These are phyloP conservation scores for Fusarium annulatum DNA, from an alignment of 2,329 filamentous ascomycete genomes.

Conservation along the genomic window DNA sequence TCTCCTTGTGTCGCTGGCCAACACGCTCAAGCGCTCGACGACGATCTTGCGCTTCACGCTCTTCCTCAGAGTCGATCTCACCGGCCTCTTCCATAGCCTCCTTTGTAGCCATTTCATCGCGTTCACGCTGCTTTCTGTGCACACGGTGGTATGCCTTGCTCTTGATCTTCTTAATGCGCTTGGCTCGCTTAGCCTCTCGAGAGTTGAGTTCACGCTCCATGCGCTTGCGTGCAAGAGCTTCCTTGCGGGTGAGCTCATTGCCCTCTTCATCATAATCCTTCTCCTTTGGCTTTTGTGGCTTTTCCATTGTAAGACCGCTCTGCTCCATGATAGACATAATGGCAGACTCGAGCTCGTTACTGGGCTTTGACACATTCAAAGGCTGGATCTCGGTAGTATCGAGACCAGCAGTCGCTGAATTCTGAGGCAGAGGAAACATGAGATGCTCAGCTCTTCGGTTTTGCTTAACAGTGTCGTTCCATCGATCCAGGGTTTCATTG, in stretches of 20 bases:
- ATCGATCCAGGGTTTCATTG: slow-evolving; percentile 88
- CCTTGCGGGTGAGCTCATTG: slow-evolving; percentile 77
- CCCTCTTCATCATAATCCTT: slow-evolving; percentile 76
- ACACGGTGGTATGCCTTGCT: slow-evolving; percentile 94
- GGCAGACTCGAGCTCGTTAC: slow-evolving; percentile 84
- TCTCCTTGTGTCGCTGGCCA: slow-evolving; percentile 85
- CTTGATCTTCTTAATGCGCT: slow-evolving; percentile 99
- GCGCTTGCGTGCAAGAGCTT: slow-evolving; percentile 78
- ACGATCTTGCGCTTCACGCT: slow-evolving; percentile 74
- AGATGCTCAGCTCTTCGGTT: slow-evolving; percentile 93
- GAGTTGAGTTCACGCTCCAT: slow-evolving; percentile 87
- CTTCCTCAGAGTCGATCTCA: slow-evolving; percentile 72
- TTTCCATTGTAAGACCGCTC: slow-evolving; percentile 75
- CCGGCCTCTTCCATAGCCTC: slow-evolving; percentile 67
- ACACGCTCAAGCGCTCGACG: slow-evolving; percentile 85
- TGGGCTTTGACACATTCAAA: slow-evolving; percentile 69
- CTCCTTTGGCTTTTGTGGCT: slow-evolving; percentile 60
- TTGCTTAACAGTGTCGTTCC: slow-evolving; percentile 94
- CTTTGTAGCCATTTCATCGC: slow-evolving; percentile 63
- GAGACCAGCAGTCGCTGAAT: slow-evolving; percentile 69
- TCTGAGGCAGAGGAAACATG: slow-evolving; percentile 84
- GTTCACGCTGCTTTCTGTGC: slow-evolving; percentile 78
- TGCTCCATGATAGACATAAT: slow-evolving; percentile 92
- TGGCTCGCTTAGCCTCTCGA: slow-evolving; percentile 86
- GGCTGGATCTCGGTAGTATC: slow-evolving; percentile 73